A percentile compares a stretch with the other conserved stretches of the same genome.
phyloP scores from a whole-genome alignment of 768 basidiomycete genomes.

The Neoboletus subvelutipes region DNA sequence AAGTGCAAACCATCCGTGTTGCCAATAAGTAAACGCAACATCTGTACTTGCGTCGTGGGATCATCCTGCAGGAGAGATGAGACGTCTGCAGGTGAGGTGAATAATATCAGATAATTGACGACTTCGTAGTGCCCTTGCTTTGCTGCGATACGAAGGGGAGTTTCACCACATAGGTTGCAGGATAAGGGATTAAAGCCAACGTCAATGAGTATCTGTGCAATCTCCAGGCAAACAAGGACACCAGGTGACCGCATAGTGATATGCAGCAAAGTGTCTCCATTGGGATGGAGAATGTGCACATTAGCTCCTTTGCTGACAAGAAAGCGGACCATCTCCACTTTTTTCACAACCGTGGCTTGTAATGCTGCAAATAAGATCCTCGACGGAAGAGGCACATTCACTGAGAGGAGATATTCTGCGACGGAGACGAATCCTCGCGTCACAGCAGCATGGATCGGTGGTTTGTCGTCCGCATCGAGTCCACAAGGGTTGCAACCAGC shows the following conservation, averaged over 20 bases:
- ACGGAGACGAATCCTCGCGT: neutral
- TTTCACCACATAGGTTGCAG: neutral
- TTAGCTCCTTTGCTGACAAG: slow-evolving; percentile 3
- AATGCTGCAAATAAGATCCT: neutral
- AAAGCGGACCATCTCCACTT: slow-evolving; percentile 1
- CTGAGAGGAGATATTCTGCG: neutral
- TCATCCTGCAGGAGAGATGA: neutral
- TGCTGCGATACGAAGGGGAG: neutral
- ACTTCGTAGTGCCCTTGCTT: neutral
- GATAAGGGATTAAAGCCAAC: neutral
- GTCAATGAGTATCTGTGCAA: neutral
- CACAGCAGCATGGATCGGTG: neutral
- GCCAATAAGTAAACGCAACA: neutral
- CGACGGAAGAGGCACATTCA: neutral
- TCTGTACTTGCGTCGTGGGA: no score
- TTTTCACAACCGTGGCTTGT: neutral
- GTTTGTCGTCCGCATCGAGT: neutral
- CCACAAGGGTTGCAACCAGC: neutral
- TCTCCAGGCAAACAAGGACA: neutral
- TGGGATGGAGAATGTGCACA: neutral
- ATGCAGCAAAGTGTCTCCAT: slow-evolving; percentile 4
- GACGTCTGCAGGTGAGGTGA: neutral
- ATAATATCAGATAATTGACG: neutral
- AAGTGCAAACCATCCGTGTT: neutral
- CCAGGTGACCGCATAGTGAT: neutral